These are phyloP conservation scores for Cryptosporidium ryanae DNA, from an alignment of 169 alveolate species.

Conservation along the genomic window DNA sequence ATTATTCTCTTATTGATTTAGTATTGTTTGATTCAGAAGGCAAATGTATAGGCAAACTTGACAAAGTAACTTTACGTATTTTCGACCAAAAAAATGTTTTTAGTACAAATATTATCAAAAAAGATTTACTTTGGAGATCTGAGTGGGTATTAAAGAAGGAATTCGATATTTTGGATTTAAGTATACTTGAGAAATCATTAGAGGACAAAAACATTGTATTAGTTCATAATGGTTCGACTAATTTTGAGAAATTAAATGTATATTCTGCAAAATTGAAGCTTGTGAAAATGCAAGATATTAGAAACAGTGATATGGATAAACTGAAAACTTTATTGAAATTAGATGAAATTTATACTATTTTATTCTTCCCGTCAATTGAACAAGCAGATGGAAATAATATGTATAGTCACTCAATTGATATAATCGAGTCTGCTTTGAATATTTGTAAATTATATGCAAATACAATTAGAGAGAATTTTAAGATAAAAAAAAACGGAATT, in stretches of 20 bases:
- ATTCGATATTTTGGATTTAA: not conserved
- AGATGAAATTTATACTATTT: not conserved
- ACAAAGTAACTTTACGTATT: slow-evolving; percentile 7
- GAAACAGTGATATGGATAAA: not conserved
- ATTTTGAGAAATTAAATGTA: slow-evolving; percentile 3
- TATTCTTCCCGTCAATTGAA: slow-evolving; percentile 40
- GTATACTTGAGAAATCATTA: not conserved
- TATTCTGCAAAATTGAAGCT: no score
- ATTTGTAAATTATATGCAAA: slow-evolving; percentile 15
- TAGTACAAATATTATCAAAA: not conserved
- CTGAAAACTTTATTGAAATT: not conserved
- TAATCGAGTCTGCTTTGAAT: slow-evolving; percentile 7
- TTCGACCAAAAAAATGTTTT: not conserved
- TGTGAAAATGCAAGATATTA: not conserved
- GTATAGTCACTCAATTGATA: slow-evolving; percentile 17
- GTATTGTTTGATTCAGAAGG: slow-evolving; percentile 51
- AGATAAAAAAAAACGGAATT: not conserved
- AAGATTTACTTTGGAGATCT: slow-evolving; percentile 33
- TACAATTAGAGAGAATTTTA: not conserved
- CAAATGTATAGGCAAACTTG: slow-evolving; percentile 20
- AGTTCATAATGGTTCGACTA: slow-evolving; percentile 2
- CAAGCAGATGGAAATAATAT: not conserved
- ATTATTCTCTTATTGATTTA: slow-evolving; percentile 53
- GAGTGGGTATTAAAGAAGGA: slow-evolving; percentile 17
- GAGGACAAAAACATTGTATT: slow-evolving; percentile 10